phyloP scores from a whole-genome alignment of 192 early-diverging fungal genomes.

The Geranomyces variabilis region DNA sequence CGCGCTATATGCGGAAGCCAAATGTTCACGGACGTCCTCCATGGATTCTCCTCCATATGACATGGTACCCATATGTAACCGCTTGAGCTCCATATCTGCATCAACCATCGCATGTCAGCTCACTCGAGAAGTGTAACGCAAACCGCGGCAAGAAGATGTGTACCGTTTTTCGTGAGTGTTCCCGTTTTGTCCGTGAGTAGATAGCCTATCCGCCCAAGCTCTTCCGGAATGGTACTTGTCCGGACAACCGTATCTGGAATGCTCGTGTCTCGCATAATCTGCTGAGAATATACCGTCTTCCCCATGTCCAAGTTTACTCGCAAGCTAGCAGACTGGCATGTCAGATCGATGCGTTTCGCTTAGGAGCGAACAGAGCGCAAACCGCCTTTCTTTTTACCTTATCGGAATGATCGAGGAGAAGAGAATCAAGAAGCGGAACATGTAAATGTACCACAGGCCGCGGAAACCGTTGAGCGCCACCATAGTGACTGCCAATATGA shows the following conservation, averaged over 20 bases:
- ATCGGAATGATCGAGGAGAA: constrained; percentile 97
- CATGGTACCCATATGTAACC: constrained; percentile 95
- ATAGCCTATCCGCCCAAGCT: constrained; percentile 92
- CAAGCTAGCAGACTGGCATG: constrained; percentile 48
- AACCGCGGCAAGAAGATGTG: too few species aligned
- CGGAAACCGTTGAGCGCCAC: constrained; percentile 87
- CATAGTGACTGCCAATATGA: constrained; percentile 81
- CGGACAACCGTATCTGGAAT: constrained; percentile 88
- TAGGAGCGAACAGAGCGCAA: not conserved
- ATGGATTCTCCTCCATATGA: constrained; percentile 87
- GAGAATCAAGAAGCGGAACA: constrained; percentile 92
- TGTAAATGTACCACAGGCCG: constrained; percentile 88
- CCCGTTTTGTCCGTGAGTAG: constrained; percentile 95
- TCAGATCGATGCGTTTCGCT: not conserved
- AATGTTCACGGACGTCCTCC: constrained; percentile 79
- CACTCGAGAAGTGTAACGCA: not conserved
- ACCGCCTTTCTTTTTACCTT: constrained; percentile 56
- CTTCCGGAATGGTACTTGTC: constrained; percentile 94
- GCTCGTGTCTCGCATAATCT: constrained; percentile 84
- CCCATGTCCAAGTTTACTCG: constrained; percentile 97
- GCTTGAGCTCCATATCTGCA: constrained; percentile 91
- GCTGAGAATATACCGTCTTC: constrained; percentile 87
- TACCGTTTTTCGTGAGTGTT: constrained; percentile 91
- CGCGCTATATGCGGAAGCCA: constrained; percentile 48
- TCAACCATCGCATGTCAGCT: too few species aligned